Evolutionary conservation across 2,329 filamentous ascomycete genomes (phyloP).

Genomic region (Fusarium sp.): DNA sequence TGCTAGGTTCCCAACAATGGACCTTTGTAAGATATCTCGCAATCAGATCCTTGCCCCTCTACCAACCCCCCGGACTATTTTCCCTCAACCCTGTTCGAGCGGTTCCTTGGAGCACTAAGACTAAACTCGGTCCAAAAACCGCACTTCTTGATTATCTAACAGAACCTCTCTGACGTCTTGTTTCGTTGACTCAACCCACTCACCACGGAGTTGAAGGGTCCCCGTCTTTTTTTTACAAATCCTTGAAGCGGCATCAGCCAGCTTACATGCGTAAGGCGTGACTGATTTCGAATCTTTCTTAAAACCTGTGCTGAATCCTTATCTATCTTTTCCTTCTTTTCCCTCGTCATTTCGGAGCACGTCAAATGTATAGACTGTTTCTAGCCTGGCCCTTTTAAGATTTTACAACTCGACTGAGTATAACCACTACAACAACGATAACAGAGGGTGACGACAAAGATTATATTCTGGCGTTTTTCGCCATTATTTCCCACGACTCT

Average conservation of each 20-base stretch:
- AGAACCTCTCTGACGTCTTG: conserved; percentile 11
- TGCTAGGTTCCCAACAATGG: conserved; percentile 6
- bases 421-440: neutral
- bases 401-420: neutral
- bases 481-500: neutral
- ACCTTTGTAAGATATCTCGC: conserved; percentile 6
- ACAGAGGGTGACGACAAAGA: neutral
- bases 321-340: neutral
- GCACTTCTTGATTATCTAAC: conserved; percentile 12
- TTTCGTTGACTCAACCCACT: conserved; percentile 30
- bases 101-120: conserved; percentile 15
- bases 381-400: neutral
- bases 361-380: neutral
- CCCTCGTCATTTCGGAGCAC: neutral
- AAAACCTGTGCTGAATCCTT: conserved; percentile 16
- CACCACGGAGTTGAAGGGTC: neutral
- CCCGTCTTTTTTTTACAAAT: conserved; percentile 18
- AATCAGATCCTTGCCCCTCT: neutral
- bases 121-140: neutral
- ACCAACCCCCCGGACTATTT: conserved; percentile 2
- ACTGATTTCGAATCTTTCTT: conserved; percentile 8
- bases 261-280: conserved; percentile 29
- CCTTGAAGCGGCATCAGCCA: conserved; percentile 12
- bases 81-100: conserved; percentile 6
- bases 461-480: conserved; percentile 12